Base-by-base conservation (phyloP, 2,329 filamentous ascomycete species). In the Neofusicoccum ribis region DNA sequence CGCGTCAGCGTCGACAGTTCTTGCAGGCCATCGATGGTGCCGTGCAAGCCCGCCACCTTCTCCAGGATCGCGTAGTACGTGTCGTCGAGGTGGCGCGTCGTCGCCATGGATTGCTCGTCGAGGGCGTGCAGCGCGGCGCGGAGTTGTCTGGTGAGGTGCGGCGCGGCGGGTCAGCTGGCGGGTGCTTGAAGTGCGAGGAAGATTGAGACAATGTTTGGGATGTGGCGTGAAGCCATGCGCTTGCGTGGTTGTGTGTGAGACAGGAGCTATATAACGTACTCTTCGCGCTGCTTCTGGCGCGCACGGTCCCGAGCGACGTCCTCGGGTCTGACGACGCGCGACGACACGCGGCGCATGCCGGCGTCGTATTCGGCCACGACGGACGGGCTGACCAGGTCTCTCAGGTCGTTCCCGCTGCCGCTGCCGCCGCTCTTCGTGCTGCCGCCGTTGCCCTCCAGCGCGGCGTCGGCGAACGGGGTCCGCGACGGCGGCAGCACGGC, bases 1-100 rank as follows among this genome's bases (percentile, higher is more conserved):
- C 82, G 83, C 5, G 88, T 88, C 70, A 86, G 81, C 36, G 80
- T 80, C 0, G 89, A 87, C n/a, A 94, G 82, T 69, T 90, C 87
- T 71, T 88, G 88, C 34, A 94, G 80, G 2, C 84, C 84, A 5
- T 81, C 75, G 44, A 93, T 85, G 0, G 88, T 91, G 69, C 81
- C 84, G 63, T 89, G 88, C 43, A 93, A 80, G 0, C 83, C 76
- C 58, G 84, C 84, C 56, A 90, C 83, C 72, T 89, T 91, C 73
- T 91, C 88, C 36, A 92, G 81, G 9, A 93, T 85, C 0, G 86
- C 85, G 68, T 91, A 90, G 78, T 93, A 93, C 3, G 89, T 89
- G 66, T 90, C 86, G 74, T 93, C 90, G 47, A 94, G 85, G 39
- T 85, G 85, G 67, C 84, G 83, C 15, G 88, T 91, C 27, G 88